These are phyloP conservation scores for Entomophthora muscae DNA, from an alignment of 371 early-diverging fungal species.

Conservation along the genomic window DNA sequence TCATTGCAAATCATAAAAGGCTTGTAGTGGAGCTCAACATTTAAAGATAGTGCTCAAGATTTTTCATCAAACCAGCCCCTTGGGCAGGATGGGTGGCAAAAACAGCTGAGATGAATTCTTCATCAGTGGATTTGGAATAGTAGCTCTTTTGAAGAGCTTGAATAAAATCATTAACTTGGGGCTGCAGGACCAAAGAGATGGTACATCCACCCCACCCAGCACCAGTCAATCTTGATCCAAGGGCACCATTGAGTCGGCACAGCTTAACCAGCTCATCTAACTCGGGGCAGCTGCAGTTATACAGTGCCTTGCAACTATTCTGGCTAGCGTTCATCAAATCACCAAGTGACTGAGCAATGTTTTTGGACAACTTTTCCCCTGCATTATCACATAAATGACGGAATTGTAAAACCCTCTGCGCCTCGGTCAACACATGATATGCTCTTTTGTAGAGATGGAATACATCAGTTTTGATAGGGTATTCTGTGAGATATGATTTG, in stretches of 20 bases:
- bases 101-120: slow-evolving; percentile 28
- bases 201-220: slow-evolving; percentile 96
- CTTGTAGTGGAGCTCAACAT: no score
- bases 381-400: slow-evolving; percentile 34
- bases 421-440: slow-evolving; percentile 67
- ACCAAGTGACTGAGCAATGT: slow-evolving; percentile 30
- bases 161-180: slow-evolving; percentile 40
- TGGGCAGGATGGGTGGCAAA: slow-evolving; percentile 41
- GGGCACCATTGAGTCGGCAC: slow-evolving; percentile 42
- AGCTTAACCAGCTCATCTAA: slow-evolving; percentile 60
- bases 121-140: slow-evolving; percentile 33
- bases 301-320: slow-evolving; percentile 55
- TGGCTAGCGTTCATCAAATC: slow-evolving; percentile 82
- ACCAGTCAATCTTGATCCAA: slow-evolving; percentile 73
- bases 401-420: slow-evolving; percentile 65
- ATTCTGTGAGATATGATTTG: slow-evolving; percentile 37
- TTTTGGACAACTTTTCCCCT: slow-evolving; percentile 8
- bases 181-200: slow-evolving; percentile 58
- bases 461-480: slow-evolving; percentile 44
- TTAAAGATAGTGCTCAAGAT: slow-evolving; percentile 16
- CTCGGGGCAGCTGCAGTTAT: slow-evolving; percentile 78
- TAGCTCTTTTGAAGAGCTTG: slow-evolving; percentile 42
- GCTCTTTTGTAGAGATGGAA: slow-evolving; percentile 65
- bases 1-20: no score
- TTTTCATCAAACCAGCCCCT: slow-evolving; percentile 24